These are phyloP conservation scores for Geoglossum glabrum DNA, from an alignment of 495 filamentous ascomycete species.

Conservation along the genomic window DNA sequence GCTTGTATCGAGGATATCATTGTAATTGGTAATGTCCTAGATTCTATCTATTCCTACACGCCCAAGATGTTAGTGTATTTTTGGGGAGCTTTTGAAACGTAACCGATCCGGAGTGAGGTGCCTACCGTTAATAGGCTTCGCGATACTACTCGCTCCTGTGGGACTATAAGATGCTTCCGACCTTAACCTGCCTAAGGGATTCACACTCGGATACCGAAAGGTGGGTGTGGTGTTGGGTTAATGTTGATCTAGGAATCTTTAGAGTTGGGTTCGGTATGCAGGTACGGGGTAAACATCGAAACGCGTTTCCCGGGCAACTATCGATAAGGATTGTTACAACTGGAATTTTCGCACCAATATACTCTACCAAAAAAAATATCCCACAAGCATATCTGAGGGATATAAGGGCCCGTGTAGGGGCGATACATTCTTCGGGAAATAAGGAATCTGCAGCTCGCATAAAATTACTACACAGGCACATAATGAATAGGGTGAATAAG, in stretches of 20 bases:
- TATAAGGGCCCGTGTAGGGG: no score
- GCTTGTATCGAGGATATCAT: background rate
- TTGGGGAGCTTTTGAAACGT: background rate
- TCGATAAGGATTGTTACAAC: background rate
- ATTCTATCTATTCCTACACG: background rate
- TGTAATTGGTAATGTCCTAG: background rate
- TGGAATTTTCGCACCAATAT: background rate
- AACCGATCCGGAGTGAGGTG: background rate
- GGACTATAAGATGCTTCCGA: background rate
- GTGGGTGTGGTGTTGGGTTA: background rate
- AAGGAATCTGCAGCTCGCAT: no score
- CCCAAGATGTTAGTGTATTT: background rate
- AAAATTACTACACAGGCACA: no score
- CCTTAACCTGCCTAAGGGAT: background rate
- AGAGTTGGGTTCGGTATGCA: background rate
- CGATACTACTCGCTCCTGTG: background rate
- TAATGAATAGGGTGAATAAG: no score
- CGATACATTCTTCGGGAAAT: no score
- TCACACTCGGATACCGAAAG: background rate
- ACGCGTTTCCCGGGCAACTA: background rate
- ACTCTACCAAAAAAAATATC: no score
- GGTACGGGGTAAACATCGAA: background rate
- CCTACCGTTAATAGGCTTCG: background rate
- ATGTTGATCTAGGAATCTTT: background rate
- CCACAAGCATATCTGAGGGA: no score